Conservation (phyloP, 768 basidiomycete genomes). For the Russula earlei region DNA sequence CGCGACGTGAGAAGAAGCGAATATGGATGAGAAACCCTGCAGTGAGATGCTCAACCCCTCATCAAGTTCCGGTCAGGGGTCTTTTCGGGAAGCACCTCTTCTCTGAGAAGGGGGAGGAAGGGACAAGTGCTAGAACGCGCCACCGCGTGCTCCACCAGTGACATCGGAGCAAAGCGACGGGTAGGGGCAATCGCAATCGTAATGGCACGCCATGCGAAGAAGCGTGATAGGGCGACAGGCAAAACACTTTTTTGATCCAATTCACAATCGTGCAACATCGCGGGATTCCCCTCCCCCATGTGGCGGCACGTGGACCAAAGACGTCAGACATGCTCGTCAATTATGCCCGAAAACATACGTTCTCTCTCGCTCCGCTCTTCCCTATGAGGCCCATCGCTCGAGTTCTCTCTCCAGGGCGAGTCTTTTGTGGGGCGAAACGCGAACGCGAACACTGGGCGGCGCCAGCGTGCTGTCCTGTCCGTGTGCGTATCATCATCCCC, state of each 20-base stretch:
- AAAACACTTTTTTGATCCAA: neutral
- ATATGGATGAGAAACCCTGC: too few species aligned
- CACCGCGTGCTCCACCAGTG: neutral
- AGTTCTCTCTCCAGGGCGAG: slow-evolving; percentile 25
- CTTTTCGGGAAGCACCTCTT: too few species aligned
- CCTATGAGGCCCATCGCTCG: slow-evolving; percentile 26
- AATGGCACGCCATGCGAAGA: neutral
- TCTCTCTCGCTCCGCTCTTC: slow-evolving; percentile 24
- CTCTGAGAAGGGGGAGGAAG: too few species aligned
- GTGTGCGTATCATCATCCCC: too few species aligned
- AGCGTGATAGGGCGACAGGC: neutral
- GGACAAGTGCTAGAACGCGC: neutral
- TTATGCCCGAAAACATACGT: neutral
- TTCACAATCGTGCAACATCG: neutral
- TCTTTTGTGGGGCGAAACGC: neutral
- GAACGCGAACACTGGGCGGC: slow-evolving; percentile 29
- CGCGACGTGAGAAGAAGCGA: too few species aligned
- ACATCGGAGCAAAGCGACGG: neutral
- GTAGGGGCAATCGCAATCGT: too few species aligned
- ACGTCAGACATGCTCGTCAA: slow-evolving; percentile 15
- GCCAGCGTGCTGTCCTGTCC: slow-evolving; percentile 25
- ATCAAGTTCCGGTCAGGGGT: too few species aligned
- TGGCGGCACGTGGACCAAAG: neutral
- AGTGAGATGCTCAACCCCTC: too few species aligned
- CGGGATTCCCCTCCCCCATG: neutral